Evolutionary conservation across 441 rosid species (phyloP), one percentile per base, ranked within the genome.

Genomic region (Adansonia grandidieri): DNA sequence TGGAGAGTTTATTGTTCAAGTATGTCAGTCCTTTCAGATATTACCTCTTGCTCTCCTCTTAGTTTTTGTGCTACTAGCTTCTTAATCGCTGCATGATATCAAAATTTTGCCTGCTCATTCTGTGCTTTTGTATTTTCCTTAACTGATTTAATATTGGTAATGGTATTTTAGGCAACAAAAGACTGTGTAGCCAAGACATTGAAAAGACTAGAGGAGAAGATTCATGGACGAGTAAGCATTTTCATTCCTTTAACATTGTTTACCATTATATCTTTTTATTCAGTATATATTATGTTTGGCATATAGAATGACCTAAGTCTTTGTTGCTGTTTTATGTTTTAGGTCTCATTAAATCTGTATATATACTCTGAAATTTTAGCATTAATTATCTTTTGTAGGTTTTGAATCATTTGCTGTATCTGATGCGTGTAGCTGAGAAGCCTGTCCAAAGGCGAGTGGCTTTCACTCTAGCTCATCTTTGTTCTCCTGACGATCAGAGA

Each of bases 1-100:
- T 85, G 99, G 98, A 79, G 99, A 96, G 80, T 96, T 96, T 83
- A 96, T 92, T 81, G 97, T 96, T 85, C 99, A 96, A 83, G 99
- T 94, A 92, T 80, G 90, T 77, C 48, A 37, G 17, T 53, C 14
- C 63, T 81, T 53, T 63, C 11, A 60, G 50, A 62, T 83, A 42
- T 77, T 50, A 47, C 76, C 54, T 53, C 8, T 64, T 32, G 44
- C 22, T 50, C 65, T 7, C 53, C 58, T 20, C 53, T 7, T 10
- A 45, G 15, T 61, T 48, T 48, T 28, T 50, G 42, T 28, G 44
- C 57, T 51, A 58, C 51, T 63, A 63, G 22, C 77, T 48, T 48
- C 37, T 22, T 81, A 9, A 47, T 54, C 78, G 37, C 57, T 76
- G 63, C 19, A 47, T 24, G 48, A 62, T 74, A 45, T 22, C 1